Evolutionary conservation across 768 basidiomycete genomes (phyloP).

Genomic region (Xanthoconium purpureum): DNA sequence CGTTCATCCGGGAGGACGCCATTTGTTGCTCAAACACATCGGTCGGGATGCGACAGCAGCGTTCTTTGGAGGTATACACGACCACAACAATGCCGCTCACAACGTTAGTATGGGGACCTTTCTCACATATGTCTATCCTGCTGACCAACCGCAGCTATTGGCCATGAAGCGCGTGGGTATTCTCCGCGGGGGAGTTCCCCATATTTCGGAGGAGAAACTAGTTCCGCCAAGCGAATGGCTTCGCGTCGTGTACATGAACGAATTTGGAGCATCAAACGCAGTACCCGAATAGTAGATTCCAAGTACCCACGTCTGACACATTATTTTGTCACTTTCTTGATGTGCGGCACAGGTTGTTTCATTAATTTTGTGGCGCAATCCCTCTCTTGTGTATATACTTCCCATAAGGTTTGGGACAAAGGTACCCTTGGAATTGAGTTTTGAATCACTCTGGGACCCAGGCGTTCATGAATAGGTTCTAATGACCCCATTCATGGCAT

Average conservation of each 20-base stretch:
- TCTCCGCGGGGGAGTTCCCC: not conserved
- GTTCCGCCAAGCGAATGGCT: not conserved
- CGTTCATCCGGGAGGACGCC: not conserved
- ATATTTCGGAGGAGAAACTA: not conserved
- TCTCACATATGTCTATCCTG: not conserved
- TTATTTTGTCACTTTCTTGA: too few species aligned
- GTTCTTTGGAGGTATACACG: slow-evolving; percentile 5
- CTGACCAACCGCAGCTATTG: not conserved
- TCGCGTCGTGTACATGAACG: not conserved
- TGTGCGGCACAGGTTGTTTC: too few species aligned
- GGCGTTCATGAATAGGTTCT: too few species aligned
- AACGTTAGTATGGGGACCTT: not conserved
- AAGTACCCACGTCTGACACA: too few species aligned
- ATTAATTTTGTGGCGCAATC: too few species aligned
- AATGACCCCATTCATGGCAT: too few species aligned
- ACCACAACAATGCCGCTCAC: slow-evolving; percentile 2
- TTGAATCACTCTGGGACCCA: too few species aligned
- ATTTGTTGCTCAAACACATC: not conserved
- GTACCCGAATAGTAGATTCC: too few species aligned
- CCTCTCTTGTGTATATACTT: too few species aligned
- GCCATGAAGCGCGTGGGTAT: slow-evolving; percentile 6
- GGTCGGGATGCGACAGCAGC: slow-evolving; percentile 2
- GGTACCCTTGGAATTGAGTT: too few species aligned
- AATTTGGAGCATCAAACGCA: not conserved
- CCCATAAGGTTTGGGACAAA: too few species aligned